These are phyloP conservation scores for Rhizopogon roseolus DNA, from an alignment of 768 basidiomycete genomes.

Conservation along the genomic window DNA sequence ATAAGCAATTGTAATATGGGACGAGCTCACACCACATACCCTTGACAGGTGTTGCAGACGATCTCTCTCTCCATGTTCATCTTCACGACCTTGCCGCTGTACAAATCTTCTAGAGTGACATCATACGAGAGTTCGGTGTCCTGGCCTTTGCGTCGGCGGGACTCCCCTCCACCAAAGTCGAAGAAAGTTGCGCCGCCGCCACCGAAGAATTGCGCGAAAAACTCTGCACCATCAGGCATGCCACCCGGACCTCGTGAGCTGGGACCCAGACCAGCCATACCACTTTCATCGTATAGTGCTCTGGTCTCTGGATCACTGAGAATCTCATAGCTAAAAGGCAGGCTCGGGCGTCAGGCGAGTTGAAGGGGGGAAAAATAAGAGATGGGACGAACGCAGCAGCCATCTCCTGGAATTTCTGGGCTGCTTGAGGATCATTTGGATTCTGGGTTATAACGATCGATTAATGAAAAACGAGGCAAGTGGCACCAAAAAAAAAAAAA, in stretches of 20 bases:
- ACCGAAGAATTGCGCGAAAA: conserved; percentile 74
- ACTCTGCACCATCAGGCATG: conserved; percentile 48
- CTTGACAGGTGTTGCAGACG: conserved; percentile 75
- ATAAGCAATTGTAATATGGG: conserved; percentile 6
- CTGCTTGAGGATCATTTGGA: conserved; percentile 81
- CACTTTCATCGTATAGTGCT: conserved; percentile 67
- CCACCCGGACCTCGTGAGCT: conserved; percentile 42
- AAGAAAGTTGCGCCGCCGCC: conserved; percentile 55
- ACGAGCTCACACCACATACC: conserved; percentile 39
- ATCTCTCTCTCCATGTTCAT: conserved; percentile 87
- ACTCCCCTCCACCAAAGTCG: conserved; percentile 55
- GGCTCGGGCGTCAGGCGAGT: conserved; percentile 7
- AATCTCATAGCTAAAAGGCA: conserved; percentile 66
- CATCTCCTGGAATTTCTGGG: conserved; percentile 83
- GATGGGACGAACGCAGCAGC: conserved; percentile 67
- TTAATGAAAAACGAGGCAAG: not conserved
- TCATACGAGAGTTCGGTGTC: conserved; percentile 76
- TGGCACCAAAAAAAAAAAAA: conserved; percentile 17
- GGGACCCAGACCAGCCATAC: conserved; percentile 63
- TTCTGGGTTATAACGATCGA: conserved; percentile 44
- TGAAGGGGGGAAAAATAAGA: not conserved
- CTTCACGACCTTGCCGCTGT: conserved; percentile 84
- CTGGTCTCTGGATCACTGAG: conserved; percentile 66
- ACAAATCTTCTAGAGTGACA: conserved; percentile 88
- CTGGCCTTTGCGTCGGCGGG: conserved; percentile 53